These are phyloP conservation scores for Wickerhamiella siamensis DNA, from an alignment of 805 yeast species.

Conservation along the genomic window DNA sequence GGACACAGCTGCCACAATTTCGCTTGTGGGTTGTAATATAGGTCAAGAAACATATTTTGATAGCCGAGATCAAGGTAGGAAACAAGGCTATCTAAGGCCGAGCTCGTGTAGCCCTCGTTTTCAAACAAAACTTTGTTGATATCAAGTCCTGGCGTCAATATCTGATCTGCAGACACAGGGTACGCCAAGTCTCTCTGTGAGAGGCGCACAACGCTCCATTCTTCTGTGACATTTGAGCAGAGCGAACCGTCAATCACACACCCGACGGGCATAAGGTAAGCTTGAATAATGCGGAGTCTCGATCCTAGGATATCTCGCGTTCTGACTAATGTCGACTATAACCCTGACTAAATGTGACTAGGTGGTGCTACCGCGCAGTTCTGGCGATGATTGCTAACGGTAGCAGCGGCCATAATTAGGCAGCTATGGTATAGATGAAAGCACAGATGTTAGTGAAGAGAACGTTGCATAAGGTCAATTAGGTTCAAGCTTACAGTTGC, in stretches of 20 bases:
- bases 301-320: too few relatives aligned
- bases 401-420: too few relatives aligned
- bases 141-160: conserved; percentile 24
- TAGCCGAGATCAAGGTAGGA: conserved; percentile 25
- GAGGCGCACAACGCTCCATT: conserved; percentile 15
- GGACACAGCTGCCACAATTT: conserved; percentile 43
- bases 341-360: too few relatives aligned
- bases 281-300: too few relatives aligned
- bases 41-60: conserved; percentile 29
- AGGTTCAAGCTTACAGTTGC: too few relatives aligned
- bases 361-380: too few relatives aligned
- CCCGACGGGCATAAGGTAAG: conserved; percentile 16
- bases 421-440: too few relatives aligned
- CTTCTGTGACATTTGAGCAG: conserved; percentile 15
- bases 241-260: conserved; percentile 12
- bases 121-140: conserved; percentile 22
- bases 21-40: conserved; percentile 36
- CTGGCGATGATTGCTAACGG: too few relatives aligned
- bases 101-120: conserved; percentile 21
- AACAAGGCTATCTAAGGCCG: conserved; percentile 15
- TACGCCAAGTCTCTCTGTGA: conserved; percentile 25
- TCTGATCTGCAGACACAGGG: conserved; percentile 24
- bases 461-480: too few relatives aligned
- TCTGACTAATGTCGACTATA: too few relatives aligned
- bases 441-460: too few relatives aligned